Evolutionary conservation across 75 land plant genomes (phyloP).

Genomic region (Isoetes taiwanensis): DNA sequence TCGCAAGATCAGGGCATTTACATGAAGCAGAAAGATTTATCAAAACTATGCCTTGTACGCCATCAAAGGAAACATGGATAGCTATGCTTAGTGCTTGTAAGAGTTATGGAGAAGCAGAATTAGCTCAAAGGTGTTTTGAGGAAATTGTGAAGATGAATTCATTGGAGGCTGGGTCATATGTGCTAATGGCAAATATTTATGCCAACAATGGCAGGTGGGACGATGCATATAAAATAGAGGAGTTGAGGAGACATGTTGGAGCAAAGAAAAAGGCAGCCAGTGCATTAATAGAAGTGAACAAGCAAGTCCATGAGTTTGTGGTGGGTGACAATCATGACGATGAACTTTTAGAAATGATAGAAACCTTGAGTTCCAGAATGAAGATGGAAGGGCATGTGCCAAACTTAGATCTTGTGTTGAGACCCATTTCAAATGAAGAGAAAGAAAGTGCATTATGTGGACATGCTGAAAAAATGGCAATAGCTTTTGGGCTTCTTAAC

Average conservation of each 20-base stretch:
- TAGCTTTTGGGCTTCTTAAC: slow-evolving; percentile 37
- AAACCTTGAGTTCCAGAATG: slow-evolving; percentile 23
- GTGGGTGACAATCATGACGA: slow-evolving; percentile 26
- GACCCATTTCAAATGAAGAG: slow-evolving; percentile 42
- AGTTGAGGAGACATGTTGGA: neutral
- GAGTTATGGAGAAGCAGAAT: neutral
- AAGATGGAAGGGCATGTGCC: slow-evolving; percentile 38
- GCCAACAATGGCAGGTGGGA: slow-evolving; percentile 9
- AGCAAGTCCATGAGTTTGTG: slow-evolving; percentile 19
- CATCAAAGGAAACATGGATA: neutral
- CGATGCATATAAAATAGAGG: neutral
- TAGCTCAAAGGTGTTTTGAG: neutral
- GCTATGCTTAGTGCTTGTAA: slow-evolving; percentile 7
- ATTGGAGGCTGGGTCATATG: neutral
- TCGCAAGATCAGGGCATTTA: neutral
- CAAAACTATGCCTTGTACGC: neutral
- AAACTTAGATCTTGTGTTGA: slow-evolving; percentile 25
- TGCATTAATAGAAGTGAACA: neutral
- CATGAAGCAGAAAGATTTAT: slow-evolving; percentile 5
- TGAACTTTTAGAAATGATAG: slow-evolving; percentile 30
- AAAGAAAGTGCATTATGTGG: slow-evolving; percentile 35
- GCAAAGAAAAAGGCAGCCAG: neutral
- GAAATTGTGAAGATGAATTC: neutral
- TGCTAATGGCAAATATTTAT: slow-evolving; percentile 13
- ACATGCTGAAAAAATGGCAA: slow-evolving; percentile 51